These are phyloP conservation scores for Hericium coralloides DNA, from an alignment of 768 basidiomycete genomes.

Conservation along the genomic window DNA sequence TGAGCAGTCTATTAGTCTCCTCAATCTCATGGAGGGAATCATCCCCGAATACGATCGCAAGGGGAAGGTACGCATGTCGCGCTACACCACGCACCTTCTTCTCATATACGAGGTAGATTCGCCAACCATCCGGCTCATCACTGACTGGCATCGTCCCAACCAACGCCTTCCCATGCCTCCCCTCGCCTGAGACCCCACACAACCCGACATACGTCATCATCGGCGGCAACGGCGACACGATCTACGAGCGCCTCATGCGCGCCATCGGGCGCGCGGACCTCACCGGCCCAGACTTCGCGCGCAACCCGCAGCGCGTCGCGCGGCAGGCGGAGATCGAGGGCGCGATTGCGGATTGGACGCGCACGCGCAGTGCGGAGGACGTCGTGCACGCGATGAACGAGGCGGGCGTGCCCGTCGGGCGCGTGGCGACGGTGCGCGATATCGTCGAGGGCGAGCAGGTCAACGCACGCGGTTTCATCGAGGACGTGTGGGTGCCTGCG, in stretches of 20 bases:
- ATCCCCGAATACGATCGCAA: constrained; percentile 70
- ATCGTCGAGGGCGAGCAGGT: constrained; percentile 51
- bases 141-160: constrained; percentile 71
- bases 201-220: constrained; percentile 55
- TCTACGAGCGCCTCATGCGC: constrained; percentile 60
- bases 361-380: constrained; percentile 38
- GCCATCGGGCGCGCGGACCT: constrained; percentile 52
- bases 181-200: constrained; percentile 28
- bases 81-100: background rate
- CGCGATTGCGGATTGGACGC: constrained; percentile 56
- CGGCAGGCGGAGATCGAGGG: constrained; percentile 45
- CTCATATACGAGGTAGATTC: constrained; percentile 21
- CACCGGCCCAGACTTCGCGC: constrained; percentile 40
- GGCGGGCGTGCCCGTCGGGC: constrained; percentile 55
- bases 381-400: constrained; percentile 40
- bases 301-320: constrained; percentile 33
- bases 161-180: constrained; percentile 62
- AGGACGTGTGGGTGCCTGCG: constrained; percentile 43
- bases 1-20: constrained; percentile 38
- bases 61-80: constrained; percentile 32
- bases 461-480: constrained; percentile 43
- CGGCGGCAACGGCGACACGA: constrained; percentile 62
- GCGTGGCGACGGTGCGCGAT: constrained; percentile 55
- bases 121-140: constrained; percentile 67
- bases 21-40: constrained; percentile 71